Percentiles rank a stretch among this genome's conserved stretches.
Conservation (phyloP, 2,329 filamentous ascomycete species). For the Fusarium papillatum region DNA sequence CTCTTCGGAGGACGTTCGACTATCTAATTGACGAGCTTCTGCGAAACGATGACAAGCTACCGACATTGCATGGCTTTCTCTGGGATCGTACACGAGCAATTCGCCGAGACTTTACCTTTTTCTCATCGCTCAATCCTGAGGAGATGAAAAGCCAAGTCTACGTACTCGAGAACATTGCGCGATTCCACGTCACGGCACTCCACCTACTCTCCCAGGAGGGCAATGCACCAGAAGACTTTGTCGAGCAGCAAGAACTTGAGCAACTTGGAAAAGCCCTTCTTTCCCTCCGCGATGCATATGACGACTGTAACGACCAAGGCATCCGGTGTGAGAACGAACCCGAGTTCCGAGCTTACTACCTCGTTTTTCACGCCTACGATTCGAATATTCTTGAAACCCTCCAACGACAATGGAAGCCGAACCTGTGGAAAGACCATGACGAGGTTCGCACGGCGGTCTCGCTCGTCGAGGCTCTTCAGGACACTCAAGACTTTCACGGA, state of each 20-base stretch:
- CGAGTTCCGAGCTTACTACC: slow-evolving; percentile 76
- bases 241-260: slow-evolving; percentile 76
- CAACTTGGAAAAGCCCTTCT: slow-evolving; percentile 76
- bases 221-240: slow-evolving; percentile 71
- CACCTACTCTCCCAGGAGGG: slow-evolving; percentile 72
- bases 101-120: slow-evolving; percentile 77
- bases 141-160: slow-evolving; percentile 73
- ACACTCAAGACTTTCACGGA: slow-evolving; percentile 68
- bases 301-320: slow-evolving; percentile 71
- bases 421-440: slow-evolving; percentile 67
- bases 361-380: slow-evolving; percentile 72
- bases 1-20: slow-evolving; percentile 71
- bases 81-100: slow-evolving; percentile 79
- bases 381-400: slow-evolving; percentile 66
- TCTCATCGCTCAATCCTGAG: slow-evolving; percentile 69
- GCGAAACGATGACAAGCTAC: slow-evolving; percentile 66
- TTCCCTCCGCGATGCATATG: slow-evolving; percentile 75
- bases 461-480: slow-evolving; percentile 72
- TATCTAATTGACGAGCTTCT: slow-evolving; percentile 74
- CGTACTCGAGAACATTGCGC: slow-evolving; percentile 74
- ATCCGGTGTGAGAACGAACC: slow-evolving; percentile 73
- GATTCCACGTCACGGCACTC: slow-evolving; percentile 76
- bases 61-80: slow-evolving; percentile 71
- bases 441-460: slow-evolving; percentile 73
- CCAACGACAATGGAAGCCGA: slow-evolving; percentile 69